These are phyloP conservation scores for Jasminum sambac DNA, from an alignment of 257 asterid species.

Conservation along the genomic window DNA sequence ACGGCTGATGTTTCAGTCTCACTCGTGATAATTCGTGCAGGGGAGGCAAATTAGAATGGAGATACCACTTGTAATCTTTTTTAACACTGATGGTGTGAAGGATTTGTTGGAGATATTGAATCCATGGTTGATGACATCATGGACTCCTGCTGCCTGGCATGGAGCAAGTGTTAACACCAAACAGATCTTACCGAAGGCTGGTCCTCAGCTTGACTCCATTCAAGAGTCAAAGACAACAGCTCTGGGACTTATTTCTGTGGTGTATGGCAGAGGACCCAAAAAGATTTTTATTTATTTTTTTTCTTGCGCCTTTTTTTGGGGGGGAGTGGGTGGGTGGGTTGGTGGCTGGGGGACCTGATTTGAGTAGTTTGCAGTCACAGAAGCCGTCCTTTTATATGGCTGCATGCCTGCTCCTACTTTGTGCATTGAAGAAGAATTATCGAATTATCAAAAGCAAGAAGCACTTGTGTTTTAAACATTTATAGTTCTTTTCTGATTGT, in stretches of 20 bases:
- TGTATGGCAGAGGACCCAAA: not conserved
- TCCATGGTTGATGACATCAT: not conserved
- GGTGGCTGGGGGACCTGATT: not conserved
- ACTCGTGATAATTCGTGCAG: not conserved
- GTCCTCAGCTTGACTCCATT: not conserved
- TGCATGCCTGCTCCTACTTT: not conserved
- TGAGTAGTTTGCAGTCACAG: not conserved
- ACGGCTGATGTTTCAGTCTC: not conserved
- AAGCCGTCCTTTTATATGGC: not conserved
- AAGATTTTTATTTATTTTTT: not conserved
- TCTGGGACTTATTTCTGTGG: not conserved
- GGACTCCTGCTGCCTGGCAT: not conserved
- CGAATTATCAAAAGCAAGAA: not conserved
- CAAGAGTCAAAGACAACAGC: not conserved
- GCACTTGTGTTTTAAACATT: not conserved
- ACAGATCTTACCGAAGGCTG: not conserved
- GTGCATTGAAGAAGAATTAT: not conserved
- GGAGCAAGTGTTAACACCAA: not conserved
- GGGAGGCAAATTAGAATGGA: not conserved
- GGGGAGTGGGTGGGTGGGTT: not conserved
- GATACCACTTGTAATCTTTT: not conserved
- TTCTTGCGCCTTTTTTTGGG: not conserved
- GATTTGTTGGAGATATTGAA: not conserved
- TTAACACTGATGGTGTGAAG: not conserved
- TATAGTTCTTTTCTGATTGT: conserved; percentile 28